Conservation (phyloP, 257 asterid species). For the Phtheirospermum japonicum region DNA sequence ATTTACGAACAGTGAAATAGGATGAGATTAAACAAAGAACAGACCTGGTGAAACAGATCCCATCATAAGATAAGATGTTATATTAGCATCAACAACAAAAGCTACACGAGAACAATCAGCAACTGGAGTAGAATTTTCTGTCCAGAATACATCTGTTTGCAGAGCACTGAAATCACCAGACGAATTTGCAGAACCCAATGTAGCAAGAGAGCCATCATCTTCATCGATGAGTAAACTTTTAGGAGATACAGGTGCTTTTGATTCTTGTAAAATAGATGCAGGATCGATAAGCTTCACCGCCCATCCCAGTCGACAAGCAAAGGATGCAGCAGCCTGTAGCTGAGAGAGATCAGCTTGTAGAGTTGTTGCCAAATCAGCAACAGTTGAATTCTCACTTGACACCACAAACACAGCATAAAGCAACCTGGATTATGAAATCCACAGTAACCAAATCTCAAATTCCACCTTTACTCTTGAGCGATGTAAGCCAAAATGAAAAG, state of each 20-base stretch:
- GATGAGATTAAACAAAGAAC: constrained; percentile 25
- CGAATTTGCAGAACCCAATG: constrained; percentile 48
- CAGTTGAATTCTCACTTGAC: constrained; percentile 96
- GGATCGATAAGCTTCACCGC: constrained; percentile 94
- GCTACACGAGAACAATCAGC: constrained; percentile 92
- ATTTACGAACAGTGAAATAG: constrained; percentile 14
- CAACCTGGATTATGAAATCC: constrained; percentile 60
- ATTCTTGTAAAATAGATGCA: constrained; percentile 85
- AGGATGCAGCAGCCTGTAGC: constrained; percentile 99
- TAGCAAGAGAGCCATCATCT: constrained; percentile 61
- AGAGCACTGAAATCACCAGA: constrained; percentile 55
- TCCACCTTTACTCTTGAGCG: constrained; percentile 26
- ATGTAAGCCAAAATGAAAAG: constrained; percentile 25
- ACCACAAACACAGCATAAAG: constrained; percentile 99
- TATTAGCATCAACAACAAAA: constrained; percentile 97
- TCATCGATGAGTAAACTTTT: constrained; percentile 69
- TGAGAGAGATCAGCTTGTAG: constrained; percentile 94
- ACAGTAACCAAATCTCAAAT: constrained; percentile 29
- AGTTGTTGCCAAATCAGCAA: constrained; percentile 87
- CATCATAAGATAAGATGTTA: constrained; percentile 99
- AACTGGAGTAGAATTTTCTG: constrained; percentile 56
- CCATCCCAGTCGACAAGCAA: constrained; percentile 99
- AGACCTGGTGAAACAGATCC: constrained; percentile 99
- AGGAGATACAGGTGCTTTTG: constrained; percentile 66
- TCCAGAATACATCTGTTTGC: constrained; percentile 67